Evolutionary conservation across 2,329 filamentous ascomycete species (phyloP), one percentile per base, ranked within the genome.

Genomic region (Venturia oleaginea): DNA sequence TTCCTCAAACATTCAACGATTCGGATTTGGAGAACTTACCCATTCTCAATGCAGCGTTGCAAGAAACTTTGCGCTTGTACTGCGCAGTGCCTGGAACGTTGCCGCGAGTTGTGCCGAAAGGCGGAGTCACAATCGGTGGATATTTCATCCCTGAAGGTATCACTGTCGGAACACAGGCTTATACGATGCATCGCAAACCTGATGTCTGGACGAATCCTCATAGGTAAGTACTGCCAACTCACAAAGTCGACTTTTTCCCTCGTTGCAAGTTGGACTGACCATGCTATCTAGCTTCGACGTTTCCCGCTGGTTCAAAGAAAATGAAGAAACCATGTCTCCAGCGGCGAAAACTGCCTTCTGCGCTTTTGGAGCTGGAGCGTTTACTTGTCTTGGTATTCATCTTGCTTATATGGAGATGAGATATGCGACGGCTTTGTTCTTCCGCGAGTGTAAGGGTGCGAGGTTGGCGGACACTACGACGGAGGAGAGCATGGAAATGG

Each of bases 371-470:
- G 87, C 83, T 22, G 88, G 88, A 0, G 84, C 86, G 0, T 78
- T 86, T 27, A 87, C 87, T 73, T 91, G 88, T 68, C 78, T 91
- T 4, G 88, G 87, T 0, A 83, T 85, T 7, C 86, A 90, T 68
- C 83, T 90, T 67, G 87, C 88, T 0, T 74, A 76, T 27, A 83
- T 83, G 72, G 83, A 86, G 68, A 69, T 86, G 37, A 76, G 83
- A 10, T 77, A 83, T 42, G 81, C 77, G 0, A 75, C 79, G 0
- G 80, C 81, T 0, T 73, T 77, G 5, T 83, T 86, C 71, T 84
- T 85, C 69, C 74, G 77, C 0, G 72, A 79, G 38, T 83, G 60
- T 27, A 62, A 48, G 43, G 60, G 60, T 37, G 60, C 60, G 4
- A 64, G 51, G 24, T 38, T 64, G 38, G 62, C 62, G 15, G 43